Percentiles rank a stretch among this genome's conserved stretches.
phyloP scores from a whole-genome alignment of 106 monocot species.

The Chionographis japonica region DNA sequence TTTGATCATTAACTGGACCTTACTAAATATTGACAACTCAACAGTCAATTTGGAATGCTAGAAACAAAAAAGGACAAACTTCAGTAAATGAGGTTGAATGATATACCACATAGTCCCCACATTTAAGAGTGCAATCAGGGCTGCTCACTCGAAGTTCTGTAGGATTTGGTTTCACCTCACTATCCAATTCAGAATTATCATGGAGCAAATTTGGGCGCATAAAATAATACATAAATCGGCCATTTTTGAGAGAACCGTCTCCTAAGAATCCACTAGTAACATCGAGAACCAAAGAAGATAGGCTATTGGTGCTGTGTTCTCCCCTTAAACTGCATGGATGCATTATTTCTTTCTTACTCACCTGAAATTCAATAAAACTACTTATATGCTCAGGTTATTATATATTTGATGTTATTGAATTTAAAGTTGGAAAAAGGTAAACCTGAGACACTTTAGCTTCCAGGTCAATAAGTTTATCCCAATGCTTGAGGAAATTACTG shows the following conservation, averaged over 20 bases:
- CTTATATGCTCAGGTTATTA: conserved; percentile 2
- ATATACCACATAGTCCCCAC: conserved; percentile 89
- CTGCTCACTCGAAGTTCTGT: conserved; percentile 12
- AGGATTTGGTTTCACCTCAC: conserved; percentile 10
- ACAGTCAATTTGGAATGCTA: not conserved
- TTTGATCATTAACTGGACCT: too few species aligned
- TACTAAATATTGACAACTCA: too few species aligned
- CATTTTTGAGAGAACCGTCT: conserved; percentile 32
- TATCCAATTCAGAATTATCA: conserved; percentile 8
- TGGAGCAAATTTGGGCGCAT: conserved; percentile 24
- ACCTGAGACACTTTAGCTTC: conserved; percentile 85
- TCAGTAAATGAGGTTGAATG: not conserved
- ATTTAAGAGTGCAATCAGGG: conserved; percentile 50
- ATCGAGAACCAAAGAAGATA: conserved; percentile 67
- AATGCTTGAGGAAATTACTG: conserved; percentile 62
- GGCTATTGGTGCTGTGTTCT: conserved; percentile 24
- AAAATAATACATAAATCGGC: conserved; percentile 69
- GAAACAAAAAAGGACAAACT: not conserved
- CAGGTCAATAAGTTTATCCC: conserved; percentile 84
- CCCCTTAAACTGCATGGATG: conserved; percentile 13
- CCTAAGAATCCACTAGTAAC: conserved; percentile 25
- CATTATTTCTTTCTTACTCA: conserved; percentile 43
- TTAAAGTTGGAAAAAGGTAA: conserved; percentile 4
- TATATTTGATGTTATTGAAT: not conserved
- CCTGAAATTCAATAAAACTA: conserved; percentile 40